Conservation (phyloP, 2,329 filamentous ascomycete species). For the Orbilia quercus region DNA sequence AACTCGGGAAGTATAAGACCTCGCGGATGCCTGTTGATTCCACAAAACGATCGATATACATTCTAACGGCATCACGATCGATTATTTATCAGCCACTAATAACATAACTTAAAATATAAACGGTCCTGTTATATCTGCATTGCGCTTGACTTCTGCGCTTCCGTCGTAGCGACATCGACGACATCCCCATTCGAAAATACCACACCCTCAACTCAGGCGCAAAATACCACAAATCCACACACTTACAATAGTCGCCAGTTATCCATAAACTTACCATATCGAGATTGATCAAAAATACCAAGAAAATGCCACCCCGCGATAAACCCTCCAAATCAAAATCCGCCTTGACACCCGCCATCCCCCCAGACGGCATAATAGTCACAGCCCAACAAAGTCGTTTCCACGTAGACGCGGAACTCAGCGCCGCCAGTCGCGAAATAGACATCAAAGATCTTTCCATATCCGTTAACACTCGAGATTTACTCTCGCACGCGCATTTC, state of each 20-base stretch:
- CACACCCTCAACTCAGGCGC: too few species aligned
- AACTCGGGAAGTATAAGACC: constrained; percentile 1
- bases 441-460: constrained; percentile 80
- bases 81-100: too few species aligned
- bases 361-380: constrained; percentile 66
- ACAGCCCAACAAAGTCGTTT: constrained; percentile 76
- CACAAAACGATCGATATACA: not conserved
- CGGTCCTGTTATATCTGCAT: too few species aligned
- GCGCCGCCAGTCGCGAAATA: constrained; percentile 65
- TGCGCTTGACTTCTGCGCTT: too few species aligned
- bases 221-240: constrained; percentile 30
- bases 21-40: not conserved
- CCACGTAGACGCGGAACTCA: constrained; percentile 65
- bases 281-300: not conserved
- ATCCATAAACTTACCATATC: too few species aligned
- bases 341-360: constrained; percentile 19
- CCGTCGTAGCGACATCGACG: too few species aligned
- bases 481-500: constrained; percentile 76
- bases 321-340: constrained; percentile 9
- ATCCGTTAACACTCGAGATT: constrained; percentile 70
- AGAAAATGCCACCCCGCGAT: not conserved
- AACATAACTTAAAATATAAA: too few species aligned
- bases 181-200: constrained; percentile 31
- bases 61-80: not conserved
- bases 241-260: too few species aligned